Evolutionary conservation across 352 stramenopile genomes (phyloP), one percentile per base, ranked within the genome.

Genomic region (Thalassiosira ordinaria): DNA sequence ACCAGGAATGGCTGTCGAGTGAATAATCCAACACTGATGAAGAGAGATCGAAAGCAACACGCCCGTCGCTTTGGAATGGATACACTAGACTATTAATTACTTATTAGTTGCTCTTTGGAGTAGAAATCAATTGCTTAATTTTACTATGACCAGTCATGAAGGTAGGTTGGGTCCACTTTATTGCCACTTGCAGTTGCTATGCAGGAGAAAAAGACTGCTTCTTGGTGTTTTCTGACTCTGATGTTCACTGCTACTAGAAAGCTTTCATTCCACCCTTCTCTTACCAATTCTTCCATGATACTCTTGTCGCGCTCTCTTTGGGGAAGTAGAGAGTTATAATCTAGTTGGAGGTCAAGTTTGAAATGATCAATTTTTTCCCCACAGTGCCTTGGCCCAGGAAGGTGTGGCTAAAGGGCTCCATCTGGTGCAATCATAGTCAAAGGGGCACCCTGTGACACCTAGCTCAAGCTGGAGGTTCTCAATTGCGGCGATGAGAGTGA

Each of bases 391-490:
- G 0, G 60, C 14, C 55, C 55, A 65, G 16, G 9, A 37, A 1
- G 46, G 1, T 7, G 65, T 66, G 2, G 65, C 39, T 7, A 66
- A 18, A 9, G 22, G 13, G 22, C 31, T 46, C 55, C 55, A 68
- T 26, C 4, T 29, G 2, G 22, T 8, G 27, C 20, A 52, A 14
- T 44, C 55, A 51, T 56, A 49, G 6, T 53, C 2, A 3, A 73
- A 27, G 0, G 63, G 63, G 20, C 24, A 46, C 5, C 18, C 9
- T 4, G 1, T 6, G 0, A 46, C 26, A 5, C 60, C 64, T 16
- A 46, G 29, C 52, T 71, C 26, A 2, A 71, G n/a, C 52, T 71
- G 62, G 14, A 71, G 14, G 6, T 47, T 60, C 11, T 62, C 9
- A 8, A 73, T 14, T 0, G 14, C 24, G 20, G 51, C 31, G 1